Conservation (phyloP, 441 rosid genomes). For the Daphne laureola region DNA sequence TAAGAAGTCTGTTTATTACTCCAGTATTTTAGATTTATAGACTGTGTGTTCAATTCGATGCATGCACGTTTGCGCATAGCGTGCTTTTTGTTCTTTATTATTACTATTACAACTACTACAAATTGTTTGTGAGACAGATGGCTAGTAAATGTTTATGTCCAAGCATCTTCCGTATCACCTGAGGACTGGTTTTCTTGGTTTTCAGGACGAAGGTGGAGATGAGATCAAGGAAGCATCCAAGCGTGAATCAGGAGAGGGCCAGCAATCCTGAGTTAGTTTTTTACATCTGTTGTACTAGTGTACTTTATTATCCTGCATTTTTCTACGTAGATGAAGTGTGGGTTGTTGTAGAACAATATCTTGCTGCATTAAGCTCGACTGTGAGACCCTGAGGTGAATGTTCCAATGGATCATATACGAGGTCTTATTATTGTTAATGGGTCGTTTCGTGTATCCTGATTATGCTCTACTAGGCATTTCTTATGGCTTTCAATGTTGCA, state of each 20-base stretch:
- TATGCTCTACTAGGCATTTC: no score
- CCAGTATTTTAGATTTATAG: neutral
- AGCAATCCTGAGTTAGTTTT: constrained; percentile 31
- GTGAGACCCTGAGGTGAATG: constrained; percentile 18
- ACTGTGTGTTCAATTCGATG: neutral
- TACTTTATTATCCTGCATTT: constrained; percentile 22
- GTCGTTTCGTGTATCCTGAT: neutral
- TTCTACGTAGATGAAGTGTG: constrained; percentile 24
- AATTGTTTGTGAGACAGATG: no score
- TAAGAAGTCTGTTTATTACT: constrained; percentile 13
- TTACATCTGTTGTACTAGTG: no score
- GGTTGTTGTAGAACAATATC: constrained; percentile 30
- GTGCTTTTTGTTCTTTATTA: no score
- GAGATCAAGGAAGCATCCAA: constrained; percentile 87
- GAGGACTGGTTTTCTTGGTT: constrained; percentile 7
- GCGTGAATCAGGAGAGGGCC: constrained; percentile 51
- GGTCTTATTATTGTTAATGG: constrained; percentile 14
- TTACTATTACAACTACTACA: no score
- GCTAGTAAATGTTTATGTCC: no score
- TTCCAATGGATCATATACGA: constrained; percentile 19
- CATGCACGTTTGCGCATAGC: no score
- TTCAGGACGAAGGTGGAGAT: constrained; percentile 81
- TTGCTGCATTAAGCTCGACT: constrained; percentile 19
- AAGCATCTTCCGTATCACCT: no score
- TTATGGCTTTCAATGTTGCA: no score